These are phyloP conservation scores for Ehretia macrophylla DNA, from an alignment of 257 asterid species.

Conservation along the genomic window DNA sequence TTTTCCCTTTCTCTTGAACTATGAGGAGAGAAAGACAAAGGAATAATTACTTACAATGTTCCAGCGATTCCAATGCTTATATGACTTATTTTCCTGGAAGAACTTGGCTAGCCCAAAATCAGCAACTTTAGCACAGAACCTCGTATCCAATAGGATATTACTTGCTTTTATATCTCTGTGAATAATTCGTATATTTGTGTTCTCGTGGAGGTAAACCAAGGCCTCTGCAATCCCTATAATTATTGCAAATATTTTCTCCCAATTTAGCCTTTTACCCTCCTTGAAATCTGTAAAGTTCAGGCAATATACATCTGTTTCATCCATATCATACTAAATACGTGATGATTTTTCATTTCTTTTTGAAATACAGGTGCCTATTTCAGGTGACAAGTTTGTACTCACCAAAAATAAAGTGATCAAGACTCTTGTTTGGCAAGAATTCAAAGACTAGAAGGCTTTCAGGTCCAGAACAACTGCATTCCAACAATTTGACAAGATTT, in stretches of 20 bases:
- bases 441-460: slow-evolving; percentile 22
- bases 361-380: too few relatives aligned
- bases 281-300: background rate
- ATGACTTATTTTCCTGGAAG: slow-evolving; percentile 12
- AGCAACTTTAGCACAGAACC: slow-evolving; percentile 8
- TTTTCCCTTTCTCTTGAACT: background rate
- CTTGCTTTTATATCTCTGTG: slow-evolving; percentile 22
- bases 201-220: slow-evolving; percentile 14
- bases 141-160: slow-evolving; percentile 11
- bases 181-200: slow-evolving; percentile 5
- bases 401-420: slow-evolving; percentile 13
- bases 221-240: slow-evolving; percentile 15
- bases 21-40: background rate
- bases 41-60: slow-evolving; percentile 9
- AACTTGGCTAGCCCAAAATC: slow-evolving; percentile 19
- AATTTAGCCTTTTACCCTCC: slow-evolving; percentile 7
- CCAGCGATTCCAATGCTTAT: slow-evolving; percentile 18
- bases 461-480: slow-evolving; percentile 20
- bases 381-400: background rate
- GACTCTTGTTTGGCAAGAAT: slow-evolving; percentile 14
- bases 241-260: slow-evolving; percentile 11
- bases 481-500: slow-evolving; percentile 18
- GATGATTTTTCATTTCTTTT: background rate
- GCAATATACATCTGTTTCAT: background rate
- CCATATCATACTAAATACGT: background rate